Evolutionary conservation across 2,329 filamentous ascomycete genomes (phyloP), one percentile per base, ranked within the genome.

Genomic region (Sclerotiophoma versabilis): DNA sequence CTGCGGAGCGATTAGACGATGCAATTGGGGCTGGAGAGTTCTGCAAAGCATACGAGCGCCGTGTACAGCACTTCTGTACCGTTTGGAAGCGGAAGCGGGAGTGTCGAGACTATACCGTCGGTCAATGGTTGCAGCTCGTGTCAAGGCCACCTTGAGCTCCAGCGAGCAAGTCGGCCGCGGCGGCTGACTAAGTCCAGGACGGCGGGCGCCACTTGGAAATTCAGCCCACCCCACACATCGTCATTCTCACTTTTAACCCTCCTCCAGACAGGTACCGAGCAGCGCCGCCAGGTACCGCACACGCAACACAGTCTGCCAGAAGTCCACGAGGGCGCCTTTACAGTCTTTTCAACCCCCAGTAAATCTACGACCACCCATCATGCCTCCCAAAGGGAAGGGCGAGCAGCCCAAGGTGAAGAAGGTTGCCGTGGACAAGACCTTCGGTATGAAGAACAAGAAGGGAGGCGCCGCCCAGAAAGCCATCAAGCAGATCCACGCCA

Each of bases 361-460:
- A 42, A 45, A 49, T 36, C 15, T 11, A 41, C 41, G 15, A 11
- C 34, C 20, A 47, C 55, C 45, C 80, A 86, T 69, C 69, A 92
- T 93, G 90, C 81, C 90, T 75, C 90, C 90, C 54, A 92, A 92
- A 76, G 73, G 74, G 58, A 78, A 78, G 69, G 65, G 63, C 58
- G 73, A 77, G 42, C 74, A 77, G 61, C 77, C 79, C 52, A 79
- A 80, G 70, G 75, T 77, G 64, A 74, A 75, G 66, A 92, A 92
- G 79, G 70, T 82, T 37, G 90, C 92, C 60, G 92, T 95, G 60
- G 95, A 99, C 82, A 95, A 93, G 81, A 96, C 95, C 42, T 99
- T 99, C 83, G 95, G 95, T 69, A 98, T 99, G 95, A 99, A 99
- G 81, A 99, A 99, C 75, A 99, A 99, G 83, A 99, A 97, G 83